Evolutionary conservation across 352 stramenopile genomes (phyloP).

Genomic region (Bremia lactucae): DNA sequence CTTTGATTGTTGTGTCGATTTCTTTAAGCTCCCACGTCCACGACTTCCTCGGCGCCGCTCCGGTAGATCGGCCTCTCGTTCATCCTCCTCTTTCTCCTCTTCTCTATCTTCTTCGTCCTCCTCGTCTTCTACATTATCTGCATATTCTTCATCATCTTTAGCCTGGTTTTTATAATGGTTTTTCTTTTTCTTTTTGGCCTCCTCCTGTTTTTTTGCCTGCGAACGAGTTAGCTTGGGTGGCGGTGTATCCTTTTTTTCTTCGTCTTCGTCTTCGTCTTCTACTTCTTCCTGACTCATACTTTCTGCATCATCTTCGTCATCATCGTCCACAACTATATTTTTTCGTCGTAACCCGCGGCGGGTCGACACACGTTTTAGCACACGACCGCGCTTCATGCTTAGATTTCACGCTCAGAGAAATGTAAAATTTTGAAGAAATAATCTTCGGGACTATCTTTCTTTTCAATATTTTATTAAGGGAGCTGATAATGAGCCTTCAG

Average conservation of each 20-base stretch:
- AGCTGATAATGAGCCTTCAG: no score
- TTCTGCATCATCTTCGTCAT: slow-evolving; percentile 29
- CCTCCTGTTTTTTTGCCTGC: slow-evolving; percentile 27
- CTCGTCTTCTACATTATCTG: slow-evolving; percentile 26
- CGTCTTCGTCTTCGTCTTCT: slow-evolving; percentile 21
- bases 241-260: slow-evolving; percentile 20
- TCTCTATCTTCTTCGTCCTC: slow-evolving; percentile 34
- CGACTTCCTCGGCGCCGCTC: slow-evolving; percentile 13
- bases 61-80: slow-evolving; percentile 27
- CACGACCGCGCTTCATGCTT: slow-evolving; percentile 52
- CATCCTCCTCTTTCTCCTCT: slow-evolving; percentile 34
- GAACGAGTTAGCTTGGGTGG: slow-evolving; percentile 25
- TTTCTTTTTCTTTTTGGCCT: slow-evolving; percentile 23
- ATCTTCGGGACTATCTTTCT: no score
- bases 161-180: background rate
- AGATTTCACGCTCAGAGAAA: no score
- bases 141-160: slow-evolving; percentile 12
- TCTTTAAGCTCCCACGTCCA: slow-evolving; percentile 7
- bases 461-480: no score
- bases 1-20: slow-evolving; percentile 15
- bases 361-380: slow-evolving; percentile 28
- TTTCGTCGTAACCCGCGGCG: slow-evolving; percentile 55
- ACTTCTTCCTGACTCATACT: slow-evolving; percentile 18
- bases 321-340: slow-evolving; percentile 63
- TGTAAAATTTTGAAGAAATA: no score